These are phyloP conservation scores for Neurospora sp. DNA, from an alignment of 495 filamentous ascomycete genomes.

Conservation along the genomic window DNA sequence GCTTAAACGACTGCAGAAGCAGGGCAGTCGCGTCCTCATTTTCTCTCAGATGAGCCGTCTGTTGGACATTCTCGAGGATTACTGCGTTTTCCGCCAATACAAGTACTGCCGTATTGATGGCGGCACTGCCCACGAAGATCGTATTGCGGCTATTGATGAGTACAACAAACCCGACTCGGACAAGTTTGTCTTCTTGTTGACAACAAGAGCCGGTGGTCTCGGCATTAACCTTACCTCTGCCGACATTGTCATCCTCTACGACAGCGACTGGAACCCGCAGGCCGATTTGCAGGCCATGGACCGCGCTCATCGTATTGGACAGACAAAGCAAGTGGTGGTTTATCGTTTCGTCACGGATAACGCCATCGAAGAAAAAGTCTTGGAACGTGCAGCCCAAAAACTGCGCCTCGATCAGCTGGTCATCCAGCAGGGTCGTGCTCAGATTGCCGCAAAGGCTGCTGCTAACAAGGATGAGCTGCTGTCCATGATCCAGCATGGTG, in stretches of 20 bases:
- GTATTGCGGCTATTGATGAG: conserved; percentile 94
- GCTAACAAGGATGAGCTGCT: conserved; percentile 94
- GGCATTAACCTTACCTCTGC: conserved; percentile 95
- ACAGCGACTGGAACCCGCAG: conserved; percentile 99
- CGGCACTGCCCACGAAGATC: conserved; percentile 93
- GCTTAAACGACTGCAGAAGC: conserved; percentile 66
- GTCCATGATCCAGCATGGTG: conserved; percentile 97
- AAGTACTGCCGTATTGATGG: conserved; percentile 98
- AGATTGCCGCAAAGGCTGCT: conserved; percentile 74
- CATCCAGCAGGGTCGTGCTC: conserved; percentile 95
- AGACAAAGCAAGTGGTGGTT: conserved; percentile 95
- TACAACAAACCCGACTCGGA: conserved; percentile 95
- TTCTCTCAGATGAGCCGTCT: conserved; percentile 99
- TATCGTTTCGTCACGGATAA: conserved; percentile 97
- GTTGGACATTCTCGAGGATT: conserved; percentile 95
- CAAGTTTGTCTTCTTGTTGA: conserved; percentile 97
- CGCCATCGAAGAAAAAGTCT: conserved; percentile 96
- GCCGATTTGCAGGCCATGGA: conserved; percentile 99
- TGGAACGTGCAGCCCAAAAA: conserved; percentile 96
- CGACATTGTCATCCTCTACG: conserved; percentile 96
- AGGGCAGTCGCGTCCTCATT: conserved; percentile 89
- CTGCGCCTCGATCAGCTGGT: conserved; percentile 96
- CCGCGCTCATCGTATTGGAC: conserved; percentile 93
- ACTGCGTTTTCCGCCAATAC: conserved; percentile 88
- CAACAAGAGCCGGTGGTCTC: conserved; percentile 91